Evolutionary conservation across 2,329 filamentous ascomycete species (phyloP), one percentile per base, ranked within the genome.

Genomic region (Fusarium liriodendri): DNA sequence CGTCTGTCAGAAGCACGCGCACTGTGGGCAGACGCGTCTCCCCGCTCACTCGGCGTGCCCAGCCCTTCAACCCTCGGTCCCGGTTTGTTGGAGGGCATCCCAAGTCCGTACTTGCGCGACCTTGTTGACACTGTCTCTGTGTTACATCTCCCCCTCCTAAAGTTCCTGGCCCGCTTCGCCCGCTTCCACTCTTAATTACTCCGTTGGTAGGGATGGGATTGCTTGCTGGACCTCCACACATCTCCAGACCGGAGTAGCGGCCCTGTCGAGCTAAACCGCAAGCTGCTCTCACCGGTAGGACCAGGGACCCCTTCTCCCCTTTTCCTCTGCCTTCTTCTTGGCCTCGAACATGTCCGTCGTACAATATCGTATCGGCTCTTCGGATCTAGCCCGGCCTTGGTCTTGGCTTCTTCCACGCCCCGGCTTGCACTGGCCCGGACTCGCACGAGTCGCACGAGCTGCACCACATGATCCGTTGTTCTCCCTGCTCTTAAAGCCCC

Each of bases 111-210:
- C 22, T 47, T 47, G 57, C 59, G 57, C 5, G 18, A 25, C 54
- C 54, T 25, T 27, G 40, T 18, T 18, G 54, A 25, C 66, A 78
- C 76, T 71, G 76, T 75, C 33, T 54, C 40, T 64, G 18, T 55
- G 76, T 78, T 73, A 74, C 76, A 78, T 78, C 71, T 72, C 59
- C 57, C 65, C 27, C 71, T 76, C 73, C 76, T 69, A 76, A 77
- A 75, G 74, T 74, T 78, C 72, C 67, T 76, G 47, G 32, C 72
- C 71, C 73, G 66, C 69, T 50, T 63, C 25, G 25, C 50, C 52
- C 47, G 47, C 62, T 33, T 37, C 72, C 55, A 69, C 62, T 58
- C 50, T 74, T 58, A 72, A 63, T 74, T 66, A 62, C 71, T 75
- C 71, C 68, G 68, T 74, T 59, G 47, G 58, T 47, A 47, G 40